These are phyloP conservation scores for Tilletia indica DNA, from an alignment of 1,284 basidiomycete genomes.

Conservation along the genomic window DNA sequence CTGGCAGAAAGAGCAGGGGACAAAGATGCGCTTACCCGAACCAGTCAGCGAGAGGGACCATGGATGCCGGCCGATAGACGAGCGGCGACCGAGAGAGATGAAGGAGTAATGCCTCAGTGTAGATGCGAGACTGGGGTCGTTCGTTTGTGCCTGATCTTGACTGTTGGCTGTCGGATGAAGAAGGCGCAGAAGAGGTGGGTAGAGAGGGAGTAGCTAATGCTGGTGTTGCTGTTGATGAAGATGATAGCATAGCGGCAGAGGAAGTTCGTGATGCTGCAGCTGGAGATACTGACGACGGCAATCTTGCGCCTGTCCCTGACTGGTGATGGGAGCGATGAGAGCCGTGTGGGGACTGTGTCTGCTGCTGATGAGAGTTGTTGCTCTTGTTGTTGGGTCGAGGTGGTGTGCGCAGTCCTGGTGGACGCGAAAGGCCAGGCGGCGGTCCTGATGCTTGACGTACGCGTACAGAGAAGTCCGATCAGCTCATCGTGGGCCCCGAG, in stretches of 20 bases:
- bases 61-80: neutral
- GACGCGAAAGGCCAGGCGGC: conserved; percentile 7
- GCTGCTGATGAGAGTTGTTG: neutral
- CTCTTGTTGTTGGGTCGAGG: conserved; percentile 4
- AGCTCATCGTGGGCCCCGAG: no score
- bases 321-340: no score
- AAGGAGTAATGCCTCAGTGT: neutral
- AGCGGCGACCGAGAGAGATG: conserved; percentile 17
- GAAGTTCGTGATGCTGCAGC: no score
- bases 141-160: neutral
- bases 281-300: no score
- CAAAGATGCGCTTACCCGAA: neutral
- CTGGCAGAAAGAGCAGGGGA: neutral
- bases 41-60: conserved; percentile 7
- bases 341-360: no score
- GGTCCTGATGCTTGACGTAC: neutral
- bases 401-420: conserved; percentile 13
- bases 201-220: neutral
- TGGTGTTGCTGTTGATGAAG: neutral
- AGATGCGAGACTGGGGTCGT: neutral
- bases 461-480: no score
- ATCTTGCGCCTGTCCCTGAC: no score
- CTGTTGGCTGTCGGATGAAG: neutral
- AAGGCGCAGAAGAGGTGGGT: neutral
- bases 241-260: neutral